These are phyloP conservation scores for Wilcoxina mikolae DNA, from an alignment of 495 filamentous ascomycete genomes.

Conservation along the genomic window DNA sequence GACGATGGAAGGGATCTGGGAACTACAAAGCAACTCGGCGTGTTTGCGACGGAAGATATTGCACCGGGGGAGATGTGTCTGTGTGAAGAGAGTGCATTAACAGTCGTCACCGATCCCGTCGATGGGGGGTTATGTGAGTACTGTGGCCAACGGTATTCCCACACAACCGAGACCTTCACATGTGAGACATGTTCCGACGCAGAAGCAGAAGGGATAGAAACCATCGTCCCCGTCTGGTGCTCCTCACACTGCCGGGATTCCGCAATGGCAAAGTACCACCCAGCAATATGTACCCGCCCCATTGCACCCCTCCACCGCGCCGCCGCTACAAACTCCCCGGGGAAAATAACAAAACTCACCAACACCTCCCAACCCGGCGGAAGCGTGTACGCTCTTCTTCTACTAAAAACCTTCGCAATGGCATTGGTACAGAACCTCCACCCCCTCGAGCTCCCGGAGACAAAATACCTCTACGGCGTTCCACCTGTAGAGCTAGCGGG, in stretches of 20 bases:
- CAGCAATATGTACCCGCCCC: conserved; percentile 70
- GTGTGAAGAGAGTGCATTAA: conserved; percentile 61
- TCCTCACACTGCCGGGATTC: conserved; percentile 51
- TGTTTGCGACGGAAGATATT: conserved; percentile 78
- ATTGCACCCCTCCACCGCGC: conserved; percentile 57
- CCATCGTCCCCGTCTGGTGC: conserved; percentile 72
- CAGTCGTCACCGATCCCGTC: conserved; percentile 36
- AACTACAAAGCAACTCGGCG: conserved; percentile 61
- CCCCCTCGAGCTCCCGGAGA: conserved; percentile 65
- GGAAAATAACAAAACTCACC: neutral
- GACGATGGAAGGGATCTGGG: conserved; percentile 33
- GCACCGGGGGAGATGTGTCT: conserved; percentile 61
- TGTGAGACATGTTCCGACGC: conserved; percentile 38
- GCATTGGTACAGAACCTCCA: conserved; percentile 66
- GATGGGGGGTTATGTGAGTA: conserved; percentile 27
- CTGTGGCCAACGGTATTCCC: conserved; percentile 11
- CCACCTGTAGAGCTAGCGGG: conserved; percentile 2
- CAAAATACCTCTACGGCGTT: conserved; percentile 92
- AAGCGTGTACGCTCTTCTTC: conserved; percentile 65
- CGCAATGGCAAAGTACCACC: conserved; percentile 68
- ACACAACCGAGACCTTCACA: conserved; percentile 30
- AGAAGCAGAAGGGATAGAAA: conserved; percentile 17
- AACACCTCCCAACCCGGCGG: neutral
- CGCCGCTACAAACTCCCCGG: conserved; percentile 23
- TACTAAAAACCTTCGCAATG: conserved; percentile 71